Percentiles rank a stretch among this genome's conserved stretches.
These are phyloP conservation scores for Chaetomium sp. DNA, from an alignment of 2,329 filamentous ascomycete species.

Conservation along the genomic window DNA sequence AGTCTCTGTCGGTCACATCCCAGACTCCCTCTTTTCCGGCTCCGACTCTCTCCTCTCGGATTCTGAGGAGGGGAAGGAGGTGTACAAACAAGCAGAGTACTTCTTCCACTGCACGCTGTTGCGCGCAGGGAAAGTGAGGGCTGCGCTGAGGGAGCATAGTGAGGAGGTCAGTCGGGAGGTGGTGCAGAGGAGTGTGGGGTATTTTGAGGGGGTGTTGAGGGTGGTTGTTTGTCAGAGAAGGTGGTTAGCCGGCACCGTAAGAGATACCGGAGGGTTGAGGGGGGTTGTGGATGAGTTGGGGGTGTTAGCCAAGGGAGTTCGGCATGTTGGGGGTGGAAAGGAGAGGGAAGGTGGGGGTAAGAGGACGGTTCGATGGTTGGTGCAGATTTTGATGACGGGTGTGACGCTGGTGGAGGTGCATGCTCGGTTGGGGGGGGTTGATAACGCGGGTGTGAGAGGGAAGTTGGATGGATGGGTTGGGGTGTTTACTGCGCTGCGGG, in stretches of 20 bases:
- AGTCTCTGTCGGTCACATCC: slow-evolving; percentile 44
- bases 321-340: slow-evolving; percentile 18
- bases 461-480: slow-evolving; percentile 46
- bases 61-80: too few species aligned
- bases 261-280: slow-evolving; percentile 35
- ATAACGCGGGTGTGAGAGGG: slow-evolving; percentile 40
- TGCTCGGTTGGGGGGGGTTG: slow-evolving; percentile 51
- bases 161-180: slow-evolving; percentile 80
- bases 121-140: slow-evolving; percentile 60
- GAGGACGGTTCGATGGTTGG: slow-evolving; percentile 51
- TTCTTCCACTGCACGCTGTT: slow-evolving; percentile 77
- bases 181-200: slow-evolving; percentile 69
- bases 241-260: slow-evolving; percentile 37
- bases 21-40: not conserved
- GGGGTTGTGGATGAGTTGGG: slow-evolving; percentile 32
- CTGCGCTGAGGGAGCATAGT: slow-evolving; percentile 65
- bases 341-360: slow-evolving; percentile 21
- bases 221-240: slow-evolving; percentile 55
- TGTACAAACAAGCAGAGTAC: slow-evolving; percentile 41
- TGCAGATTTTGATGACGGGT: slow-evolving; percentile 59
- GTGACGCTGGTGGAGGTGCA: slow-evolving; percentile 59
- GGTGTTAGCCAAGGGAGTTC: slow-evolving; percentile 27
- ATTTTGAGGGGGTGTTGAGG: slow-evolving; percentile 78
- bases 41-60: too few species aligned
- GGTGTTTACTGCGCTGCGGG: slow-evolving; percentile 37